These are phyloP conservation scores for Leishmania arabica DNA, from an alignment of 208 protist genomes.

Conservation along the genomic window DNA sequence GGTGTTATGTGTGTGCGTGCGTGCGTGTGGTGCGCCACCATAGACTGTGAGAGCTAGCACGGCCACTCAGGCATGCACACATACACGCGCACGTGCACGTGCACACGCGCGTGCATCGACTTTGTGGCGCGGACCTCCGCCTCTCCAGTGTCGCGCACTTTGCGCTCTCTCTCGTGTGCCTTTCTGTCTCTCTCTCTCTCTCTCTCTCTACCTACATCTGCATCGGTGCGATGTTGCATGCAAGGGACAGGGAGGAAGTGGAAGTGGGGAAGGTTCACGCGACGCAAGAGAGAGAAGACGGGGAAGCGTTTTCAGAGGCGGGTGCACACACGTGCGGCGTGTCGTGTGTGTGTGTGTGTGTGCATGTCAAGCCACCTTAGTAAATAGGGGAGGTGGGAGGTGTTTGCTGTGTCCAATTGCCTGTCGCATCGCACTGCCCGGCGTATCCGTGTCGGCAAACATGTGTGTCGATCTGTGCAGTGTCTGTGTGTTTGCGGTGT, in stretches of 20 bases:
- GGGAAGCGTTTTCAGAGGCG: not conserved
- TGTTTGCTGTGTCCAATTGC: not conserved
- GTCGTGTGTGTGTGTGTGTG: slow-evolving; percentile 2
- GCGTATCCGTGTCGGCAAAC: not conserved
- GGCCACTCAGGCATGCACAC: slow-evolving; percentile 10
- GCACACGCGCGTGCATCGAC: not conserved
- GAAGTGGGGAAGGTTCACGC: not conserved
- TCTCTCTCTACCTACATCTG: not conserved
- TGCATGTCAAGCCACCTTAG: slow-evolving; percentile 4
- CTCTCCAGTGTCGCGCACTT: not conserved
- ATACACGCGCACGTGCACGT: not conserved
- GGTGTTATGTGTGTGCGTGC: not conserved
- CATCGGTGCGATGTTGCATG: not conserved
- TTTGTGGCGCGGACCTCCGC: not conserved
- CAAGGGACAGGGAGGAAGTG: not conserved
- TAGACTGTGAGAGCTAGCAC: not conserved
- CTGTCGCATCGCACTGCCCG: not conserved
- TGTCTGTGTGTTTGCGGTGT: not conserved
- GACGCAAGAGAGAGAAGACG: not conserved
- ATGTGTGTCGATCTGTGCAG: not conserved
- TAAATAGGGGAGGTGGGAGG: not conserved
- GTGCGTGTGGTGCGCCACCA: not conserved
- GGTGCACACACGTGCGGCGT: not conserved
- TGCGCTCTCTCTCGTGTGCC: not conserved
- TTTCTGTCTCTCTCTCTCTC: too few species aligned